phyloP scores from a whole-genome alignment of 2,329 filamentous ascomycete genomes.

The Fusarium pseudoanthophilum region DNA sequence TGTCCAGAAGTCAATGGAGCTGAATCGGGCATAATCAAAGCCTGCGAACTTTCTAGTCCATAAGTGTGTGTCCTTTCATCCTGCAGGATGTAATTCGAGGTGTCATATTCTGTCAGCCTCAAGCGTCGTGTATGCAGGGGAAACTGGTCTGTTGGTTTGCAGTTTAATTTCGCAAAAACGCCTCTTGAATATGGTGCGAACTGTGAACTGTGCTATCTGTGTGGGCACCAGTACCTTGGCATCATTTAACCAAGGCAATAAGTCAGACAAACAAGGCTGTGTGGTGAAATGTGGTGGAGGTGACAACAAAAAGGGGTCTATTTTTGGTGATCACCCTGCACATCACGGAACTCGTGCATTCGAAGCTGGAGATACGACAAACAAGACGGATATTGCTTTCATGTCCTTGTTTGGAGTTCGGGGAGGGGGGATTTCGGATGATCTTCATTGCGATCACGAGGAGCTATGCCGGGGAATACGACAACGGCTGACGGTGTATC shows the following conservation, averaged over 20 bases:
- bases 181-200: not conserved
- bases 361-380: not conserved
- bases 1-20: not conserved
- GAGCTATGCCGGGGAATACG: not conserved
- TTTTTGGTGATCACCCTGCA: not conserved
- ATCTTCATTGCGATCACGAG: not conserved
- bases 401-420: not conserved
- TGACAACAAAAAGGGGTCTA: not conserved
- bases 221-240: not conserved
- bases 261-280: conserved; percentile 18
- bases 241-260: not conserved
- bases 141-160: not conserved
- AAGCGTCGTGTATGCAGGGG: not conserved
- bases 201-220: not conserved
- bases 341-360: not conserved
- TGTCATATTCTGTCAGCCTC: not conserved
- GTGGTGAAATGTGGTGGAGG: not conserved
- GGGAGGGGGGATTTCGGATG: not conserved
- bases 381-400: not conserved
- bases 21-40: not conserved
- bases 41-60: not conserved
- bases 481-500: not conserved
- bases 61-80: not conserved
- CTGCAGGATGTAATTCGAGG: not conserved
- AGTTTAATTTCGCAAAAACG: not conserved